Conservation (phyloP, 306 rosid genomes). For the Alnus rubra region DNA sequence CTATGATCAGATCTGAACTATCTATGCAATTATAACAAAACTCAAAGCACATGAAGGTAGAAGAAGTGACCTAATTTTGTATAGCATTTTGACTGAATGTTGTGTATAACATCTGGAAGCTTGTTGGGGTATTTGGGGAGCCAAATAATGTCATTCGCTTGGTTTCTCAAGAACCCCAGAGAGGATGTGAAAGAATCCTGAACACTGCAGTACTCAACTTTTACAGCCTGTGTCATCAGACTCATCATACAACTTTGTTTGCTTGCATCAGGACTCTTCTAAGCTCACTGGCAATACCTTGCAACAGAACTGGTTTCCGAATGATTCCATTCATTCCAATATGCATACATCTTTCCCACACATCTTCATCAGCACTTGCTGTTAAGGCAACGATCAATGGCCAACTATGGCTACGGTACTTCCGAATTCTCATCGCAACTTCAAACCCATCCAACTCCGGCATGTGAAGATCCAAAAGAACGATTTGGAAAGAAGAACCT, state of each 20-base stretch:
- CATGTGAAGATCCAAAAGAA: slow-evolving; percentile 87
- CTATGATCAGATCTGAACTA: slow-evolving; percentile 20
- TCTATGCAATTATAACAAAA: slow-evolving; percentile 18
- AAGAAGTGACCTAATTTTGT: slow-evolving; percentile 46
- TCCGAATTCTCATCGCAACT: slow-evolving; percentile 73
- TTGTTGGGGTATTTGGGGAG: slow-evolving; percentile 25
- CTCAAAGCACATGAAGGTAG: slow-evolving; percentile 9
- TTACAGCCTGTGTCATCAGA: slow-evolving; percentile 37
- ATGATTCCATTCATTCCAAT: slow-evolving; percentile 80
- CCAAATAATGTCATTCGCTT: slow-evolving; percentile 38
- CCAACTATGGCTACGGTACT: slow-evolving; percentile 75
- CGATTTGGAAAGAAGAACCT: slow-evolving; percentile 64
- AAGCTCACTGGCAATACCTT: slow-evolving; percentile 80
- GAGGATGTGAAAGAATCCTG: slow-evolving; percentile 26
- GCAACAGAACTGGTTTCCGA: slow-evolving; percentile 78
- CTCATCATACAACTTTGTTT: slow-evolving; percentile 50
- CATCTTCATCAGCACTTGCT: slow-evolving; percentile 66
- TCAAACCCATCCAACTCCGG: slow-evolving; percentile 83
- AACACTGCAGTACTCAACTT: slow-evolving; percentile 14
- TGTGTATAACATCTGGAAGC: slow-evolving; percentile 46
- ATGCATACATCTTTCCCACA: slow-evolving; percentile 85
- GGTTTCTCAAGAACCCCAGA: slow-evolving; percentile 36
- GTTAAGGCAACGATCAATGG: slow-evolving; percentile 80
- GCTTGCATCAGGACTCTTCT: slow-evolving; percentile 73
- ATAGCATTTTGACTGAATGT: slow-evolving; percentile 50